phyloP scores from a whole-genome alignment of 805 yeast genomes.

The Monosporozyma servazzii region DNA sequence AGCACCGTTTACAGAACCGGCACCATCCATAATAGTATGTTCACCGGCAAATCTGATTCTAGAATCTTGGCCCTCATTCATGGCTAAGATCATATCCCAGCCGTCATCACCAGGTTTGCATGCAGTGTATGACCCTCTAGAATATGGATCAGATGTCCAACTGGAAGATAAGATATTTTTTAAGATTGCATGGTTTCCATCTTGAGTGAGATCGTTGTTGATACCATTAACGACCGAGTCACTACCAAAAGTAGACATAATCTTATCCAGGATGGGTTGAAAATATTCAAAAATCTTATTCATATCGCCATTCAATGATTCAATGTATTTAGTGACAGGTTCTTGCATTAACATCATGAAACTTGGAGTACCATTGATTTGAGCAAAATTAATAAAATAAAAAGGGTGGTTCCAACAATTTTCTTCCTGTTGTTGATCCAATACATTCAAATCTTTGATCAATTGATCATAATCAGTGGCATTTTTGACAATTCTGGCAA shows the following conservation, averaged over 20 bases:
- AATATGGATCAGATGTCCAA: constrained; percentile 76
- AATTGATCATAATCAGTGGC: constrained; percentile 9
- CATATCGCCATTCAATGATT: constrained; percentile 41
- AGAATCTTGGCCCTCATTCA: constrained; percentile 47
- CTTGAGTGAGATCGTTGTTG: neutral
- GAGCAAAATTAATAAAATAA: constrained; percentile 49
- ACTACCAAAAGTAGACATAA: constrained; percentile 12
- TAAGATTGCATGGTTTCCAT: constrained; percentile 28
- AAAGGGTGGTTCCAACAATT: constrained; percentile 53
- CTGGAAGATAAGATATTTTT: constrained; percentile 42
- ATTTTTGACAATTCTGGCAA: constrained; percentile 14
- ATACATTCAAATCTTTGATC: neutral
- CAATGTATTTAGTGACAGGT: constrained; percentile 56
- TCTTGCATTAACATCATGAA: constrained; percentile 63
- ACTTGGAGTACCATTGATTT: constrained; percentile 40
- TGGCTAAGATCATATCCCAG: constrained; percentile 48
- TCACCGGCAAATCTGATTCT: constrained; percentile 80
- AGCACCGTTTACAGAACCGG: constrained; percentile 91
- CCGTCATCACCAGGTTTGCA: constrained; percentile 64
- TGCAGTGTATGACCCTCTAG: constrained; percentile 77
- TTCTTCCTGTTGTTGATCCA: constrained; percentile 1
- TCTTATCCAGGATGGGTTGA: constrained; percentile 37
- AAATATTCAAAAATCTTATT: constrained; percentile 47
- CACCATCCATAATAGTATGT: constrained; percentile 76
- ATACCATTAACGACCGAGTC: constrained; percentile 7